Percentiles rank a stretch among this genome's conserved stretches.
Conservation (phyloP, 176 grass and related monocot species). For the Secale cereale region DNA sequence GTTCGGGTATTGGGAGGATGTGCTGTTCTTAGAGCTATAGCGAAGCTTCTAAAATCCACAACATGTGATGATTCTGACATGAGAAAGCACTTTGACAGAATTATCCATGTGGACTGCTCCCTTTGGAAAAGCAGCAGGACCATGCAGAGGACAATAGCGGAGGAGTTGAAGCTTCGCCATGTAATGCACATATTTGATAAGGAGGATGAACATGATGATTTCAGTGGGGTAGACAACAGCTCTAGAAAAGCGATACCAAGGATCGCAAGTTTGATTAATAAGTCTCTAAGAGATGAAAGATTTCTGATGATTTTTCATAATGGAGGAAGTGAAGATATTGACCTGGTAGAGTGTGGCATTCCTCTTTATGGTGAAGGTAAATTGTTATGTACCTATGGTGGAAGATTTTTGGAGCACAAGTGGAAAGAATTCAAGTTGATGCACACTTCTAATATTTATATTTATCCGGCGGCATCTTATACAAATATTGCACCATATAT, state of each 20-base stretch:
- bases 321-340: background rate
- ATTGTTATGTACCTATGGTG: background rate
- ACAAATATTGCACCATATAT: no score
- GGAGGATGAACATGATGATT: constrained; percentile 2
- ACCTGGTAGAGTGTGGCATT: background rate
- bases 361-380: background rate
- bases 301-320: background rate
- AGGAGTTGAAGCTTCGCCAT: background rate
- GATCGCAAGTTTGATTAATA: background rate
- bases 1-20: background rate
- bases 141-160: background rate
- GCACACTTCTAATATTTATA: background rate
- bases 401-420: background rate
- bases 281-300: background rate
- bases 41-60: background rate
- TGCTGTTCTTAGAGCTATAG: background rate
- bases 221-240: background rate
- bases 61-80: background rate
- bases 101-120: constrained; percentile 21
- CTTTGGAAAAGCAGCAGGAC: constrained; percentile 9
- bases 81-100: background rate
- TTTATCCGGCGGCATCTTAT: background rate
- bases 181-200: background rate
- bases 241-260: background rate
- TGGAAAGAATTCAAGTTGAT: no score